Percentiles rank a stretch among this genome's conserved stretches.
Evolutionary conservation across 352 stramenopile genomes (phyloP).

Genomic region (Globisporangium carolinianum): DNA sequence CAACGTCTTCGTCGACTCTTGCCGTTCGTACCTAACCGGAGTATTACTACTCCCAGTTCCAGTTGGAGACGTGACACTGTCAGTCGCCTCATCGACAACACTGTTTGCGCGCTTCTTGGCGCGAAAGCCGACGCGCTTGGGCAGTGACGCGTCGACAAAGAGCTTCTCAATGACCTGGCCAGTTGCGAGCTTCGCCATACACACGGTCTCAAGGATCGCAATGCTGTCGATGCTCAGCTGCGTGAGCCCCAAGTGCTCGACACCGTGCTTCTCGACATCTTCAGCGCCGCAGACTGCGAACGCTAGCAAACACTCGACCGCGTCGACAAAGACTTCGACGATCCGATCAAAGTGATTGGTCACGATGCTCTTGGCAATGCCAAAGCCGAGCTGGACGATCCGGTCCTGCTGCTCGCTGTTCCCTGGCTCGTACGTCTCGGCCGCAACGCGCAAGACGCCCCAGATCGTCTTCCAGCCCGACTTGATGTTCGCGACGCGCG

Average conservation of each 20-base stretch:
- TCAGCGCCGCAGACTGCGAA: constrained; percentile 75
- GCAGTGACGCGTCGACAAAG: constrained; percentile 23
- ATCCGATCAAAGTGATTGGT: constrained; percentile 67
- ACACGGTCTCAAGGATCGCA: constrained; percentile 50
- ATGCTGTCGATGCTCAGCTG: constrained; percentile 72
- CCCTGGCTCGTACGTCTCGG: constrained; percentile 68
- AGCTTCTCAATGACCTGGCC: constrained; percentile 72
- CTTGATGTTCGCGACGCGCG: constrained; percentile 79
- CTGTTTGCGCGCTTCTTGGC: constrained; percentile 35
- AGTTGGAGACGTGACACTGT: constrained; percentile 9
- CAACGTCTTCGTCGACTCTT: constrained; percentile 48
- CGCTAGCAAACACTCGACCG: constrained; percentile 70
- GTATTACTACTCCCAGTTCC: constrained; percentile 16
- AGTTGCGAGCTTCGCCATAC: constrained; percentile 63
- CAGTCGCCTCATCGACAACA: constrained; percentile 7
- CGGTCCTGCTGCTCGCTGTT: constrained; percentile 51
- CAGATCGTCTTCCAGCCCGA: constrained; percentile 95
- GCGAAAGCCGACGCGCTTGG: constrained; percentile 53
- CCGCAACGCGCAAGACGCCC: constrained; percentile 86
- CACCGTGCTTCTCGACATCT: constrained; percentile 42
- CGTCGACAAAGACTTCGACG: constrained; percentile 74
- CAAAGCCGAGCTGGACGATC: constrained; percentile 77
- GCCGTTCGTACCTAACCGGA: constrained; percentile 49
- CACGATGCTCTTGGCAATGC: constrained; percentile 86
- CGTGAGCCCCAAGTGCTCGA: constrained; percentile 48